Evolutionary conservation across 495 filamentous ascomycete genomes (phyloP), one percentile per base, ranked within the genome.

Genomic region (Glutinoglossum americanum): DNA sequence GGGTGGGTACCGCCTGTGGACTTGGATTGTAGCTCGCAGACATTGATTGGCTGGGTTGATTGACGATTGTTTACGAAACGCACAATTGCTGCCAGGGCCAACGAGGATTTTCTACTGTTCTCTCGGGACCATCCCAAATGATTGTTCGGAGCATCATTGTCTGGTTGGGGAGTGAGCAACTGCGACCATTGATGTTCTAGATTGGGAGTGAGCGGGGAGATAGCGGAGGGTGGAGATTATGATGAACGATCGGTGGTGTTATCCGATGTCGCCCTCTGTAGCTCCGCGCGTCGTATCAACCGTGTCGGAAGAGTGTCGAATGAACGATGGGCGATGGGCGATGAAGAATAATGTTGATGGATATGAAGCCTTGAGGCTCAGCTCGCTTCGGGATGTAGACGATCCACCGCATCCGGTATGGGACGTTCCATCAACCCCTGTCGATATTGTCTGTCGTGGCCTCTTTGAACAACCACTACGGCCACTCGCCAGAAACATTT

Each of bases 11-110:
- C 5, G 58, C 59, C 15, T 41, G 32, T 17, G 44, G 47, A 61
- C 54, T 57, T 15, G 60, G 60, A 44, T 45, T 25, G 51, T 61
- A 61, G 49, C 32, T 60, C 27, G 2, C 37, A 21, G 59, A 60
- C 60, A 61, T 61, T n/a, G 56, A 60, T 30, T 6, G 21, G 8
- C 8, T 25, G n/a, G 8, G 19, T 53, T 28, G 44, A 51, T 3
- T 7, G 37, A 17, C 37, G 5, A 41, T 41, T 17, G 37, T 15
- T 15, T 41, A 41, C 37, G 15, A 15, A 15, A 17, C 13, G 15
- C 4, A 33, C 3, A 33, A 33, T 9, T 4, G 30, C 13, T 15
- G 15, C 15, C 37, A 11, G 37, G 37, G 15, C 37, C 37, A 11
- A 41, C 15, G 2, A 2, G 15, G 13, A 11, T 2, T 41, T 15